Percentiles rank a stretch among this genome's conserved stretches.
Conservation (phyloP, 1,284 basidiomycete species). For the Cutaneotrichosporon cavernicola region DNA sequence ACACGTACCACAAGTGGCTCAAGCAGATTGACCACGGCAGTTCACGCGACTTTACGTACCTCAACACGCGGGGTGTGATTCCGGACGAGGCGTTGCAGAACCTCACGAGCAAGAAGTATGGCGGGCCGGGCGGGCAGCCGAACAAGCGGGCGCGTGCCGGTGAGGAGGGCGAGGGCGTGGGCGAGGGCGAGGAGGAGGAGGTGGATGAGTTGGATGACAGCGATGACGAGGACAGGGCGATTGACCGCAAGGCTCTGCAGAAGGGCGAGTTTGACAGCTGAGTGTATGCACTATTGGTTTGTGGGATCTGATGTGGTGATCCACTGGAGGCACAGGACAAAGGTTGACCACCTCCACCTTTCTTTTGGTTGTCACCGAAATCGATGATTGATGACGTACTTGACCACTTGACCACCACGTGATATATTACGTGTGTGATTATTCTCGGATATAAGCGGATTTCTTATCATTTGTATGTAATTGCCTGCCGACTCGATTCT, state of each 20-base stretch:
- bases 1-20: slow-evolving; percentile 59
- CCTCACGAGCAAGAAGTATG: slow-evolving; percentile 58
- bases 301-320: not conserved
- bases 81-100: slow-evolving; percentile 64
- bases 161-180: slow-evolving; percentile 57
- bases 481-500: not conserved
- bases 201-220: slow-evolving; percentile 57
- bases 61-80: slow-evolving; percentile 63
- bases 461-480: not conserved
- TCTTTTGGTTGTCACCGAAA: not conserved
- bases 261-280: slow-evolving; percentile 71
- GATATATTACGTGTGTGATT: not conserved
- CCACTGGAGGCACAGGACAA: not conserved
- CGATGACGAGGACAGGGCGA: slow-evolving; percentile 55
- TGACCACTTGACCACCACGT: no score
- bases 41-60: slow-evolving; percentile 34
- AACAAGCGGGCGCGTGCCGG: slow-evolving; percentile 63
- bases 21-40: slow-evolving; percentile 44
- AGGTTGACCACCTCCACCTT: not conserved
- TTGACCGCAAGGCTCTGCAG: slow-evolving; percentile 61
- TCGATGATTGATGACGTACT: not conserved
- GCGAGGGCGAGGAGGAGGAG: slow-evolving; percentile 55
- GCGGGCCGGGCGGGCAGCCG: slow-evolving; percentile 59
- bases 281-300: not conserved
- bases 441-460: not conserved